Evolutionary conservation across 1,284 basidiomycete species (phyloP).

Genomic region (Cutaneotrichosporon spelunceum): DNA sequence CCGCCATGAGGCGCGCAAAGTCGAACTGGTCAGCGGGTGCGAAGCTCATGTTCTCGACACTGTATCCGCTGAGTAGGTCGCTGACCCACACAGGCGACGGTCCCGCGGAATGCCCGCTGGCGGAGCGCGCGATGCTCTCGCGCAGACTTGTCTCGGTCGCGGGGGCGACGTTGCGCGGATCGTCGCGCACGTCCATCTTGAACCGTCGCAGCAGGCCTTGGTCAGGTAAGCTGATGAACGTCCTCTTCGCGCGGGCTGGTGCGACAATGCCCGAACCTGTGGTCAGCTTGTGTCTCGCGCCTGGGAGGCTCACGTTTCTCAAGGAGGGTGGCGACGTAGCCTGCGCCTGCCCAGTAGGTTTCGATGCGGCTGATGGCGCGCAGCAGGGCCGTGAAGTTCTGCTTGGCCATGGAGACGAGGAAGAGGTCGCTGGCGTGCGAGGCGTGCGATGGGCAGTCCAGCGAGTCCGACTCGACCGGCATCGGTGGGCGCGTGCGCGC

Average conservation of each 20-base stretch:
- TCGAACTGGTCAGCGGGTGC: constrained; percentile 49
- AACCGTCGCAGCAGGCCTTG: constrained; percentile 50
- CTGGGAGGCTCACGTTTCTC: constrained; percentile 38
- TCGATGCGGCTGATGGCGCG: constrained; percentile 49
- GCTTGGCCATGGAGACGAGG: constrained; percentile 47
- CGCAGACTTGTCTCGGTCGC: constrained; percentile 50
- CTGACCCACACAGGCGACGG: constrained; percentile 40
- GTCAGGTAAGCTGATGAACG: constrained; percentile 53
- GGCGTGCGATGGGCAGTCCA: neutral
- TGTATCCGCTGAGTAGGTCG: constrained; percentile 49
- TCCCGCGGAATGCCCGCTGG: neutral
- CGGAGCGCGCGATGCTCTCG: constrained; percentile 37
- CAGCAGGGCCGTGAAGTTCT: constrained; percentile 47
- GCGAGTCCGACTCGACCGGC: constrained; percentile 9
- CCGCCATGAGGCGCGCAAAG: constrained; percentile 44
- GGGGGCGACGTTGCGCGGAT: constrained; percentile 49
- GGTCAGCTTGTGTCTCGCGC: constrained; percentile 13
- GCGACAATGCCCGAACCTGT: constrained; percentile 35
- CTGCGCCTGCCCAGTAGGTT: constrained; percentile 51
- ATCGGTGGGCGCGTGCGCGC: neutral
- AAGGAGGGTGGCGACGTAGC: constrained; percentile 43
- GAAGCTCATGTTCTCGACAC: constrained; percentile 49
- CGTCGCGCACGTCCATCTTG: constrained; percentile 41
- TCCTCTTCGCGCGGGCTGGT: constrained; percentile 29
- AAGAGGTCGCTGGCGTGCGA: constrained; percentile 43